Evolutionary conservation across 768 basidiomycete species (phyloP).

Genomic region (Auriculariales sp.): DNA sequence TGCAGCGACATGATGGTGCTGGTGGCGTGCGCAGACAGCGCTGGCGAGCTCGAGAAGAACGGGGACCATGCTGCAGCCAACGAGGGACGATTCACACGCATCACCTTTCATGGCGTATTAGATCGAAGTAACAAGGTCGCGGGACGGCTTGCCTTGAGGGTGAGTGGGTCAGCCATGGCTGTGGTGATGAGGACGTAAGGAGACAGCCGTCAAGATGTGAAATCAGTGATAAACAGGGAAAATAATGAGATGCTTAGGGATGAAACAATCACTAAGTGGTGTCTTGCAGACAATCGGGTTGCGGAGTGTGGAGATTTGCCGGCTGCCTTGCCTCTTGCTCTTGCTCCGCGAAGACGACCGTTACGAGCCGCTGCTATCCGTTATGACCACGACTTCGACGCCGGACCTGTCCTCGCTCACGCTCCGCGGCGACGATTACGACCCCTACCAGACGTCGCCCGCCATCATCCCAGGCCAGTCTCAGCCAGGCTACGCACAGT

Average conservation of each 20-base stretch:
- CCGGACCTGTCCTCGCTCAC: conserved; percentile 70
- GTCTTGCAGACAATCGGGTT: too few relatives aligned
- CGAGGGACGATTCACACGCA: conserved; percentile 43
- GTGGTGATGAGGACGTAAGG: too few relatives aligned
- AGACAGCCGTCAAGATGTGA: too few relatives aligned
- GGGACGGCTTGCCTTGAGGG: not conserved
- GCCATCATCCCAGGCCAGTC: conserved; percentile 36
- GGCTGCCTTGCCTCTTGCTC: not conserved
- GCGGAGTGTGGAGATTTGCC: not conserved
- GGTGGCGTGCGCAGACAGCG: conserved; percentile 70
- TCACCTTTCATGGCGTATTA: not conserved
- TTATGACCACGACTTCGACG: conserved; percentile 21
- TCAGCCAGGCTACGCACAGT: conserved; percentile 33
- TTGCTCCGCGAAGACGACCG: not conserved
- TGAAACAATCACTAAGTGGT: too few relatives aligned
- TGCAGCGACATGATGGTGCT: conserved; percentile 66
- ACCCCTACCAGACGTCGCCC: conserved; percentile 56
- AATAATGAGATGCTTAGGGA: too few relatives aligned
- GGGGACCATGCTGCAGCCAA: conserved; percentile 71
- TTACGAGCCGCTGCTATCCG: too few relatives aligned
- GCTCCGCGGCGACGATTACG: conserved; percentile 75
- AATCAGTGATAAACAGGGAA: too few relatives aligned
- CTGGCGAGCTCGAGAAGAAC: conserved; percentile 71
- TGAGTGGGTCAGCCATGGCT: not conserved
- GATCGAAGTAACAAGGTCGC: not conserved